Evolutionary conservation across 2,329 filamentous ascomycete genomes (phyloP).

Genomic region (Lasiodiplodia citricola): DNA sequence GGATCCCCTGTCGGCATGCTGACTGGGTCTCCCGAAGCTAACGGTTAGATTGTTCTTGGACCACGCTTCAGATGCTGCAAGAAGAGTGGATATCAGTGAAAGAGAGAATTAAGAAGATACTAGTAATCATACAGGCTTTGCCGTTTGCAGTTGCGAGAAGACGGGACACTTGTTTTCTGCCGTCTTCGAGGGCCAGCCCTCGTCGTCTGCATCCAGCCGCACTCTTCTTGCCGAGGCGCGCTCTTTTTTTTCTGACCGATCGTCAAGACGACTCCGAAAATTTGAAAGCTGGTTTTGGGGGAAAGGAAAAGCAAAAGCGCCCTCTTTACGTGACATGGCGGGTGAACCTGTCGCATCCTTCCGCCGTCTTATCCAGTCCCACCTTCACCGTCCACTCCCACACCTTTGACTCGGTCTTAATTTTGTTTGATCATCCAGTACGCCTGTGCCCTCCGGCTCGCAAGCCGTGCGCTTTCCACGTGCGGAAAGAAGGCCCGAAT

Average conservation of each 20-base stretch:
- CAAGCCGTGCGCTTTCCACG: conserved; percentile 11
- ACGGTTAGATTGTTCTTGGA: background rate
- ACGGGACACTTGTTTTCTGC: background rate
- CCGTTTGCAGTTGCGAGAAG: background rate
- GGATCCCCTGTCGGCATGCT: background rate
- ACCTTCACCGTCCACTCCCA: background rate
- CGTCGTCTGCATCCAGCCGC: background rate
- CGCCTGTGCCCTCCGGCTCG: background rate
- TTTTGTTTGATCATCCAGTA: background rate
- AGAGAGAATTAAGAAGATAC: conserved; percentile 15
- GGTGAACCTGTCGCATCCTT: background rate
- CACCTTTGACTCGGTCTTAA: conserved; percentile 4
- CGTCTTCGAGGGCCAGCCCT: conserved; percentile 9
- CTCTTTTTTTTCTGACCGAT: conserved; percentile 10
- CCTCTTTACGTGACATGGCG: conserved; percentile 7
- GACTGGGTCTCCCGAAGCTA: background rate
- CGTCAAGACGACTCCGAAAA: background rate
- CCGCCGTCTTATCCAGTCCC: background rate
- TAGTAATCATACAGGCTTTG: conserved; percentile 17
- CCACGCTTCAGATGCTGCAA: background rate
- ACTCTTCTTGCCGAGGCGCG: background rate
- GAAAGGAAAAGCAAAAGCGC: conserved; percentile 4
- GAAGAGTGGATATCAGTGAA: background rate
- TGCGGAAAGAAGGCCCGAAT: conserved; percentile 11
- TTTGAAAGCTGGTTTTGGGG: background rate